Conservation (phyloP, 129 eudicot genomes). For the Helichrysum umbraculigerum region DNA sequence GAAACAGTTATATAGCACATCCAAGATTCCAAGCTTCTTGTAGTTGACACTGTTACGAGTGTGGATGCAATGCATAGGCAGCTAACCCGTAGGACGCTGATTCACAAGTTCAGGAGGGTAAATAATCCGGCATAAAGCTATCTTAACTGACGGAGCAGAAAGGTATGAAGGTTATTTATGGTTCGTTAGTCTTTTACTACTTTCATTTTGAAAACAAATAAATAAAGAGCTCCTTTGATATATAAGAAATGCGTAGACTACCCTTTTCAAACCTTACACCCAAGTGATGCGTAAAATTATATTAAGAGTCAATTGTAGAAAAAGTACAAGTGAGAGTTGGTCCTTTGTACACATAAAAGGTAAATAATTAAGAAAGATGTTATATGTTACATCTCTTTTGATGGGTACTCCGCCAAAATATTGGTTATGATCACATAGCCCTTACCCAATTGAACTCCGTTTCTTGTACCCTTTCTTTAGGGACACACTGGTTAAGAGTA, state of each 20-base stretch:
- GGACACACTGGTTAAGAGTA: too few species aligned
- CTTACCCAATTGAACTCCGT: too few species aligned
- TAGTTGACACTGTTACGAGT: background rate
- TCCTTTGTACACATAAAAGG: background rate
- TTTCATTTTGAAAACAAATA: background rate
- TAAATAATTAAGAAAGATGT: background rate
- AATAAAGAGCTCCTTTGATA: slow-evolving; percentile 6
- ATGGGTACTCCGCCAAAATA: too few species aligned
- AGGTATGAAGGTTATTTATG: background rate
- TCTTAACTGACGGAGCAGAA: slow-evolving; percentile 8
- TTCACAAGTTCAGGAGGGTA: too few species aligned
- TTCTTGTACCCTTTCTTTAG: too few species aligned
- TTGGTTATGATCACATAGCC: too few species aligned
- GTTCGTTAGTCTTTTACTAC: background rate
- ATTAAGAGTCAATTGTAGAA: background rate
- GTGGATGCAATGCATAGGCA: slow-evolving; percentile 21
- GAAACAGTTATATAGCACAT: background rate
- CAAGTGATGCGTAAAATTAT: background rate
- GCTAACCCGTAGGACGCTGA: too few species aligned
- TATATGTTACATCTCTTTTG: too few species aligned
- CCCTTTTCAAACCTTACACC: background rate
- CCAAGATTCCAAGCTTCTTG: slow-evolving; percentile 3
- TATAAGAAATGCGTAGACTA: background rate
- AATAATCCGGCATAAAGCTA: slow-evolving; percentile 18
- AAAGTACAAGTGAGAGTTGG: too few species aligned